Base-by-base conservation (phyloP, 2,329 filamentous ascomycete genomes). In the Macrophomina pseudophaseolina region DNA sequence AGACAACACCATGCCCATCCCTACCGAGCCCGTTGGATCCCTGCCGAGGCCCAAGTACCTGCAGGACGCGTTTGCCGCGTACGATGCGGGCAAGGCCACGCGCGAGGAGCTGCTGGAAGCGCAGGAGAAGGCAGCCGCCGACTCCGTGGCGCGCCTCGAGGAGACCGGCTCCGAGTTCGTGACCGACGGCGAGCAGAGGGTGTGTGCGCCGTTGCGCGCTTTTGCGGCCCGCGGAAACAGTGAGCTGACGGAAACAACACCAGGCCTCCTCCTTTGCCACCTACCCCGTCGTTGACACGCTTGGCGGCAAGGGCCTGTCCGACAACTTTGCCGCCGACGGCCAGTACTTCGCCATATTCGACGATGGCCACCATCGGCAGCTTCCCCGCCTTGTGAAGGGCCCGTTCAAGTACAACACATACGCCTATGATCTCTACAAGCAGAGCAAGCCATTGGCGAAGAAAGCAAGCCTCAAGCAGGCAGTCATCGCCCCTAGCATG, bases 401-500 rank as follows among this genome's bases (percentile, higher is more conserved):
- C 1, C 73, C 74, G 5, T 71, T 76, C 60, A 69, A 66, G 44
- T 72, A 76, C 64, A 75, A 72, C 48, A 76, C 73, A 1, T 76
- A 76, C 68, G 74, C 75, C 16, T 72, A 70, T 30, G 73, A 77
- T 7, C 74, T 75, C 64, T 70, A 74, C 44, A 70, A 71, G 63
- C 71, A 72, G 54, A 74, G 72, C 33, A 67, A 68, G 40, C 66
- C 67, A 11, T 71, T 72, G 66, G 71, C 74, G 1, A 70, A 67
- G n/a, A 66, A 68, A 8, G 67, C 69, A 9, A 68, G 69, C 2
- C 70, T 75, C 70, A 75, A 75, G 68, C 70, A 71, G 46, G 74
- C 75, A 30, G 75, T 77, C 40, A 76, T 77, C 33, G 72, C 74
- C 0, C 75, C 75, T n/a, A 75, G 72, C 44, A 76, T 76, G 75